These are phyloP conservation scores for Prosopis cineraria DNA, from an alignment of 306 rosid species.

Conservation along the genomic window DNA sequence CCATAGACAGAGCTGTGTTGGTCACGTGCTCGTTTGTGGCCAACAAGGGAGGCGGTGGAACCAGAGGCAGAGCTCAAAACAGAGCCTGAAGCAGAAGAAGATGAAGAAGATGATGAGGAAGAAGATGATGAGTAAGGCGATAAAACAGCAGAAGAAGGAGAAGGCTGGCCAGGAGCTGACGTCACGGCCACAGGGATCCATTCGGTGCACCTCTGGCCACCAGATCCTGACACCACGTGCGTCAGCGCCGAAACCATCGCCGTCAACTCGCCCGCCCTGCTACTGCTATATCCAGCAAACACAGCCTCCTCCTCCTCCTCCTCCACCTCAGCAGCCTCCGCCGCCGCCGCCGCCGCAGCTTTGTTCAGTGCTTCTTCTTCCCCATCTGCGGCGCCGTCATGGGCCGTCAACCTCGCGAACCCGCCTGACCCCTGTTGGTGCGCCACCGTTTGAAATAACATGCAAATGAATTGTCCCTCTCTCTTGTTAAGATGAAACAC, in stretches of 20 bases:
- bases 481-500: neutral
- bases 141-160: slow-evolving; percentile 32
- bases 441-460: slow-evolving; percentile 49
- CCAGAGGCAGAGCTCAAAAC: slow-evolving; percentile 32
- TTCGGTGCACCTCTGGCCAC: slow-evolving; percentile 44
- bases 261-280: slow-evolving; percentile 49
- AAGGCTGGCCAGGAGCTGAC: slow-evolving; percentile 40
- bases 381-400: neutral
- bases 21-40: slow-evolving; percentile 77
- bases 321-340: neutral
- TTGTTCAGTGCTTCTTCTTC: slow-evolving; percentile 3
- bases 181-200: slow-evolving; percentile 38
- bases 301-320: neutral
- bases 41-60: slow-evolving; percentile 39
- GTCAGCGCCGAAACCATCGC: slow-evolving; percentile 76
- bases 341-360: neutral
- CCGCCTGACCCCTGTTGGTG: slow-evolving; percentile 29
- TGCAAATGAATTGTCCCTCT: neutral
- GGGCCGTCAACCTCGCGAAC: slow-evolving; percentile 25
- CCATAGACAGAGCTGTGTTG: slow-evolving; percentile 32
- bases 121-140: slow-evolving; percentile 32
- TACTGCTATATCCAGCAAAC: slow-evolving; percentile 32
- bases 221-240: slow-evolving; percentile 61
- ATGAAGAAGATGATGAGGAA: neutral
- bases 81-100: slow-evolving; percentile 3